Evolutionary conservation across 2,329 filamentous ascomycete species (phyloP), one percentile per base, ranked within the genome.

Genomic region (Stachybotrys echinatus): DNA sequence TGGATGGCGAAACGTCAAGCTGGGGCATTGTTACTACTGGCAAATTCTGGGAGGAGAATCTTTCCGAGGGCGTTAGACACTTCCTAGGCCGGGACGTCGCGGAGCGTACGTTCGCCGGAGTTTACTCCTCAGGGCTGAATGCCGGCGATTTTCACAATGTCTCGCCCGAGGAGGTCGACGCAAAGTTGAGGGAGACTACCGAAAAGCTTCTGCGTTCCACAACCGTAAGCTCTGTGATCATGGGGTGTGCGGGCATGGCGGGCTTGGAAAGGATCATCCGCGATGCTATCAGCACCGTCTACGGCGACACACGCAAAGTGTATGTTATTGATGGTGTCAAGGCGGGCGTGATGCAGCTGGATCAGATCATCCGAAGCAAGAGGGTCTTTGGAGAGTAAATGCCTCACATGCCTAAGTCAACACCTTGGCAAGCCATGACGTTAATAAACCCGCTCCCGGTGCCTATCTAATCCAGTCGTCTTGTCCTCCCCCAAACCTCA

Each of bases 21-120:
- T 96, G 94, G 74, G 92, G 91, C 2, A 94, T 97, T 54, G 86
- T 97, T 5, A 92, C 87, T 5, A 96, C 92, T 0, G 92, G 91
- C 0, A 81, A 81, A 50, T 88, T 87, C 55, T 96, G 92, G 92
- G 87, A 92, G 61, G 66, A 74, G 0, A 84, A 94, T 34, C 73
- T 96, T 12, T 74, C 71, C 0, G 70, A 77, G 0, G 91, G 87
- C 0, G 85, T 94, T 0, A 70, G 70, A 2, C 65, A 69, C 0
- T 85, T 89, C 54, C 67, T 95, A 0, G 88, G 86, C 0, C 63
- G 70, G 5, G 61, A 66, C 0, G 57, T 58, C 0, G 63, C 63
- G 2, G 64, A 61, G 0, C 55, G 20, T 5, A 74, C 68, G 48
- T 96, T 95, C 62, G 87, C 84, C 0, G 91, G 91, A 0, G 89